Evolutionary conservation across 805 yeast species (phyloP).

Genomic region (Lachancea cidri): DNA sequence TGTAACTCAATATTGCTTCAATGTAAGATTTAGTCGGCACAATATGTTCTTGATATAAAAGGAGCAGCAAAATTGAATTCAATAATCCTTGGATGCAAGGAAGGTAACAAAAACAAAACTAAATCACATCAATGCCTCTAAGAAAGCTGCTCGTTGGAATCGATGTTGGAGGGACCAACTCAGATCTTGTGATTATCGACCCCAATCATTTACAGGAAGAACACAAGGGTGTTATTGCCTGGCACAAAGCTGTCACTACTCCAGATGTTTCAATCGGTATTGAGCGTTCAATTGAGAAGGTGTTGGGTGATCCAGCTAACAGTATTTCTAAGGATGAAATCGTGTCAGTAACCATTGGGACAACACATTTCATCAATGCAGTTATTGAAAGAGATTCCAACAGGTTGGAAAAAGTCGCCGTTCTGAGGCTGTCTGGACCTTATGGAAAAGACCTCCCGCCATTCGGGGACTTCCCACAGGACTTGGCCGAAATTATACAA

Average conservation of each 20-base stretch:
- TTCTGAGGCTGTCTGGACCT: conserved; percentile 42
- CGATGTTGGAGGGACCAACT: conserved; percentile 50
- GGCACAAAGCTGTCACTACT: conserved; percentile 42
- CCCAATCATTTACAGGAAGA: conserved; percentile 23
- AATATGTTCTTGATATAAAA: no score
- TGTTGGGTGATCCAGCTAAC: conserved; percentile 25
- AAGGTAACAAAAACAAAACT: no score
- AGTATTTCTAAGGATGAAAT: conserved; percentile 31
- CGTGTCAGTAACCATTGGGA: conserved; percentile 44
- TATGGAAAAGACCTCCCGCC: conserved; percentile 38
- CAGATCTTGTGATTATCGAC: conserved; percentile 43
- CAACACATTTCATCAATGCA: conserved; percentile 49
- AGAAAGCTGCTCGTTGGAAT: conserved; percentile 37
- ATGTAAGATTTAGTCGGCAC: no score
- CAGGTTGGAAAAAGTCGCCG: conserved; percentile 41
- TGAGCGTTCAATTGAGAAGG: conserved; percentile 31
- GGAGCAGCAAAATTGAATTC: no score
- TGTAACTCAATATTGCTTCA: no score
- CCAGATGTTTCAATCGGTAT: conserved; percentile 42
- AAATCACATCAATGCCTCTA: no score
- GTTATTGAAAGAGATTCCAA: conserved; percentile 42
- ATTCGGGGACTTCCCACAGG: conserved; percentile 42
- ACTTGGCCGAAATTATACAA: conserved; percentile 31
- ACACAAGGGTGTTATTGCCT: conserved; percentile 35
- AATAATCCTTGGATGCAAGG: no score